These are phyloP conservation scores for Pseudonectria foliicola DNA, from an alignment of 2,329 filamentous ascomycete genomes.

Conservation along the genomic window DNA sequence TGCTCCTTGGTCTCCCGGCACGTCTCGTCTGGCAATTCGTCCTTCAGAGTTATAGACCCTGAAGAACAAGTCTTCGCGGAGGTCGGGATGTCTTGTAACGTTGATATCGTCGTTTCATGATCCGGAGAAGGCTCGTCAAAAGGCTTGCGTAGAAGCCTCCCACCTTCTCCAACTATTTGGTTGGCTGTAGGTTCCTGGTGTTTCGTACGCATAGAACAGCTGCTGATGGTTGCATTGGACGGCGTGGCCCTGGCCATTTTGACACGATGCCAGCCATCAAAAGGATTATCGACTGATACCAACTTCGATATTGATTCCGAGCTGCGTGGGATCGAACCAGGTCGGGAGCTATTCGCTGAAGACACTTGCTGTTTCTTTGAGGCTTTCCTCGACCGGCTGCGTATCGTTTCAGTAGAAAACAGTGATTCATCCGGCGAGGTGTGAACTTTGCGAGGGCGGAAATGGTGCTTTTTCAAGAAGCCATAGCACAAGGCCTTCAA, in stretches of 20 bases:
- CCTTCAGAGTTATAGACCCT: background rate
- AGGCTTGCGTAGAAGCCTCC: slow-evolving; percentile 36
- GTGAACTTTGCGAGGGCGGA: slow-evolving; percentile 44
- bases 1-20: slow-evolving; percentile 1
- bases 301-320: slow-evolving; percentile 1
- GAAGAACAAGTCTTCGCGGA: background rate
- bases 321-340: slow-evolving; percentile 6
- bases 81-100: too few species aligned
- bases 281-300: slow-evolving; percentile 15
- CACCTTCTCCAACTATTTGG: slow-evolving; percentile 32
- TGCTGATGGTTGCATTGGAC: slow-evolving; percentile 1
- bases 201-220: slow-evolving; percentile 3
- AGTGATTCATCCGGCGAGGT: slow-evolving; percentile 15
- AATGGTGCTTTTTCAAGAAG: slow-evolving; percentile 68
- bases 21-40: background rate
- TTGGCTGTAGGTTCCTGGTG: background rate
- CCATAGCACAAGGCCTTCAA: slow-evolving; percentile 62
- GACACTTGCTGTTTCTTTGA: slow-evolving; percentile 6
- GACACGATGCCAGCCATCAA: slow-evolving; percentile 33
- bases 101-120: slow-evolving; percentile 1
- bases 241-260: slow-evolving; percentile 21
- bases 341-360: slow-evolving; percentile 9
- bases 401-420: slow-evolving; percentile 18
- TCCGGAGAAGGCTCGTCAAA: slow-evolving; percentile 31
- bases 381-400: slow-evolving; percentile 11